These are phyloP conservation scores for Triangularia setosa DNA, from an alignment of 2,329 filamentous ascomycete species.

Conservation along the genomic window DNA sequence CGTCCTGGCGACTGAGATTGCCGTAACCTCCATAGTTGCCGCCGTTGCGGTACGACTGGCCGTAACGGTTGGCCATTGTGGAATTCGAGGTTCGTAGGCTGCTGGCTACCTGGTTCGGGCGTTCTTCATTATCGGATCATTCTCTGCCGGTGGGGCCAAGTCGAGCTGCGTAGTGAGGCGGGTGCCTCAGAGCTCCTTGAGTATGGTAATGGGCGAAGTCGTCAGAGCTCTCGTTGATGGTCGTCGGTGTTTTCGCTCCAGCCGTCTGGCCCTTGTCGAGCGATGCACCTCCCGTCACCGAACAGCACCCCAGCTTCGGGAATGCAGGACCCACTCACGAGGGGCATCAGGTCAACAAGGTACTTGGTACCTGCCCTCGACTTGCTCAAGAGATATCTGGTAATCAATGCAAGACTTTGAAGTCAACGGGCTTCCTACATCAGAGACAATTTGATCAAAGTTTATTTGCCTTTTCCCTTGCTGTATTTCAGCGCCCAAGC, in stretches of 20 bases:
- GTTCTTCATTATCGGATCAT: conserved; percentile 19
- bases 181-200: background rate
- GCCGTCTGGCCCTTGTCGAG: background rate
- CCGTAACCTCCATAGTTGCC: conserved; percentile 35
- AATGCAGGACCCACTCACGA: background rate
- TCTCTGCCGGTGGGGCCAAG: background rate
- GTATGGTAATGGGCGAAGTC: background rate
- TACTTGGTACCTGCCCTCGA: background rate
- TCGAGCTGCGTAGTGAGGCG: background rate
- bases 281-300: background rate
- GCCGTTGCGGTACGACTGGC: conserved; percentile 43
- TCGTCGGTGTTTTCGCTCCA: conserved; percentile 4
- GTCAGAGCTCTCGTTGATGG: background rate
- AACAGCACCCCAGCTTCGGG: background rate
- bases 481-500: background rate
- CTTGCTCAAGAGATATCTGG: background rate
- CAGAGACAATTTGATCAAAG: background rate
- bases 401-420: background rate
- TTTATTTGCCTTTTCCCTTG: background rate
- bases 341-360: background rate
- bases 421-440: background rate
- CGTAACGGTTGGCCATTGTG: conserved; percentile 52
- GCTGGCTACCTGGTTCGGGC: conserved; percentile 21
- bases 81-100: background rate
- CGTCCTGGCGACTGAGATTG: conserved; percentile 39